These are phyloP conservation scores for Exophiala oligosperma DNA, from an alignment of 2,329 filamentous ascomycete genomes.

Conservation along the genomic window DNA sequence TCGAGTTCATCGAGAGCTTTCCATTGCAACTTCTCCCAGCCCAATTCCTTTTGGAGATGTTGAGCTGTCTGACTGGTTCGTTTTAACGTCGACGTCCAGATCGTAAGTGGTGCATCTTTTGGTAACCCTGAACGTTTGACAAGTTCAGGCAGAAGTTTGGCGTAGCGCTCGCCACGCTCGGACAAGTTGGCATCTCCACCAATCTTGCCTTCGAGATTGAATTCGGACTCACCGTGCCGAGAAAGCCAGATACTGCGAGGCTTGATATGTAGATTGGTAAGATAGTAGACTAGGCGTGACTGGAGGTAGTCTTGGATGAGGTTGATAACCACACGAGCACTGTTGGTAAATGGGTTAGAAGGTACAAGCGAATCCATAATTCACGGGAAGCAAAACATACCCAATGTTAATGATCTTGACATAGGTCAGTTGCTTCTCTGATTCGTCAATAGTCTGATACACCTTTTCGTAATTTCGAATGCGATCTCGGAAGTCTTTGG, in stretches of 20 bases:
- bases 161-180: constrained; percentile 82
- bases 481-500: constrained; percentile 86
- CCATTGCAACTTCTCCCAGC: constrained; percentile 94
- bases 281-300: constrained; percentile 93
- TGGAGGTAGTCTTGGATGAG: constrained; percentile 95
- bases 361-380: neutral
- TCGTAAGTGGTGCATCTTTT: constrained; percentile 60
- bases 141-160: constrained; percentile 77
- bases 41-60: constrained; percentile 67
- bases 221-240: constrained; percentile 92
- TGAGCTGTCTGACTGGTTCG: constrained; percentile 91
- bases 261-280: constrained; percentile 98
- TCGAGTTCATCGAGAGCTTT: constrained; percentile 98
- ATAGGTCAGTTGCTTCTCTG: constrained; percentile 86
- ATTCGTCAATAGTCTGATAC: constrained; percentile 88
- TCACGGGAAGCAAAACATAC: constrained; percentile 42
- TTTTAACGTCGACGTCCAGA: constrained; percentile 74
- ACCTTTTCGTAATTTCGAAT: constrained; percentile 98
- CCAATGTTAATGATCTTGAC: constrained; percentile 97
- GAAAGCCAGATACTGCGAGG: constrained; percentile 96
- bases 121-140: constrained; percentile 85
- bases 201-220: constrained; percentile 86
- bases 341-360: neutral
- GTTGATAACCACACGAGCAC: constrained; percentile 87
- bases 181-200: constrained; percentile 90